Evolutionary conservation across 345 rosid genomes (phyloP), one percentile per base, ranked within the genome.

Genomic region (Melaleuca alternifolia): DNA sequence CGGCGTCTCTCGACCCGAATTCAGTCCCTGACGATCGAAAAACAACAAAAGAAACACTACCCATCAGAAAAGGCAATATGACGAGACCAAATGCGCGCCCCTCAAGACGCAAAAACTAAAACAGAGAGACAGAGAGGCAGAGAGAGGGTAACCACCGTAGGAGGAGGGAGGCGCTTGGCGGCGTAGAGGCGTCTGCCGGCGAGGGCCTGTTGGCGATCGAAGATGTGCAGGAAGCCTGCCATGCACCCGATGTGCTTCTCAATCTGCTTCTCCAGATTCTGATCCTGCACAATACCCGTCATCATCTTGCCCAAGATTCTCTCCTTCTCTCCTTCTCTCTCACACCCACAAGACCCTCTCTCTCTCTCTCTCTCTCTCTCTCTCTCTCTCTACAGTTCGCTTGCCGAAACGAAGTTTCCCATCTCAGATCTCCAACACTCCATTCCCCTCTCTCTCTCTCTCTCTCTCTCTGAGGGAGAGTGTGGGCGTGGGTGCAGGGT

Each of bases 161-260:
- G 59, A 5, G 94, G 88, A 86, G 96, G 93, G 88, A 93, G 96
- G 89, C 95, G 96, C 56, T 92, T 94, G 87, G 93, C 83, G 84
- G 93, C 24, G 91, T 87, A 87, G 81, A 92, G 90, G 91, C 97
- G 96, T 87, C 93, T 95, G 37, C 96, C 94, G 50, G 95, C 86
- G 88, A 96, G 90, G 85, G 93, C 82, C 84, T 94, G 94, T 82
- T 93, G 93, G 75, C 98, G 98, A 88, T 97, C 99, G 87, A 97
- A 96, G 90, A 97, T 96, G 90, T 97, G 97, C 88, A 96, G 91
- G 93, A 97, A 95, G 52, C 99, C 99, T 81, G 99, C 91, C 98
- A 97, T 95, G 96, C 99, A 97, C 1, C 99, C 99, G 85, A 94
- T 92, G 56, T 95, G 98, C 91, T 93, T 94, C 89, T 94, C 92